phyloP scores from a whole-genome alignment of 2,329 filamentous ascomycete genomes.

The Fusarium paranaense region DNA sequence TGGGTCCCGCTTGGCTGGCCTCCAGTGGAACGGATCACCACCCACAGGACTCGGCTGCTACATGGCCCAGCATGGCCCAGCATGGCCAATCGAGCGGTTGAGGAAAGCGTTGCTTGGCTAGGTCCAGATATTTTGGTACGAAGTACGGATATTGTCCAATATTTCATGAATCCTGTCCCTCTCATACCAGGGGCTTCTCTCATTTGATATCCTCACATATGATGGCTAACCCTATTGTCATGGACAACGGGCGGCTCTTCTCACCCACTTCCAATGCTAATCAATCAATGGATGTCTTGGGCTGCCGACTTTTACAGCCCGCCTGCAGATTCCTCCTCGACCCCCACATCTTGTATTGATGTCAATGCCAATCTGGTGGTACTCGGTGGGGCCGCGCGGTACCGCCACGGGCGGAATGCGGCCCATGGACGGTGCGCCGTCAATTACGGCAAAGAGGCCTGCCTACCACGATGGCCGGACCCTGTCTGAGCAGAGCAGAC shows the following conservation, averaged over 20 bases:
- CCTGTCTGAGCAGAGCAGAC: constrained; percentile 17
- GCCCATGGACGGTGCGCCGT: constrained; percentile 20
- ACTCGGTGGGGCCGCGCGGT: constrained; percentile 24
- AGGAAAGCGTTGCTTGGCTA: not conserved
- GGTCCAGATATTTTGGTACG: not conserved
- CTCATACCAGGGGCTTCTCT: not conserved
- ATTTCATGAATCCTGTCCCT: not conserved
- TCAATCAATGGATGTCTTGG: not conserved
- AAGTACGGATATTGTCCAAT: not conserved
- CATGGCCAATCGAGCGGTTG: not conserved
- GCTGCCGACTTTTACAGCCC: constrained; percentile 4
- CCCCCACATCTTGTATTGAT: constrained; percentile 21
- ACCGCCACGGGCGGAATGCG: constrained; percentile 34
- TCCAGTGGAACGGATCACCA: constrained; percentile 3
- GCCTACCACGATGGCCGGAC: constrained; percentile 9
- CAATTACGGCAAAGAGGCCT: constrained; percentile 26
- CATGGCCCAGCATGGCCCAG: not conserved
- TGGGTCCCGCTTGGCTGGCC: not conserved
- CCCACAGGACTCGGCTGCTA: not conserved
- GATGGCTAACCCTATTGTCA: not conserved
- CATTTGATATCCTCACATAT: not conserved
- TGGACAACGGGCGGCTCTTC: not conserved
- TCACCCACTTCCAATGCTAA: not conserved
- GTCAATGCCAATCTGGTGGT: constrained; percentile 2
- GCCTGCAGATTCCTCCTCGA: constrained; percentile 2